Base-by-base conservation (phyloP, 441 rosid genomes). In the Metrosideros polymorpha region DNA sequence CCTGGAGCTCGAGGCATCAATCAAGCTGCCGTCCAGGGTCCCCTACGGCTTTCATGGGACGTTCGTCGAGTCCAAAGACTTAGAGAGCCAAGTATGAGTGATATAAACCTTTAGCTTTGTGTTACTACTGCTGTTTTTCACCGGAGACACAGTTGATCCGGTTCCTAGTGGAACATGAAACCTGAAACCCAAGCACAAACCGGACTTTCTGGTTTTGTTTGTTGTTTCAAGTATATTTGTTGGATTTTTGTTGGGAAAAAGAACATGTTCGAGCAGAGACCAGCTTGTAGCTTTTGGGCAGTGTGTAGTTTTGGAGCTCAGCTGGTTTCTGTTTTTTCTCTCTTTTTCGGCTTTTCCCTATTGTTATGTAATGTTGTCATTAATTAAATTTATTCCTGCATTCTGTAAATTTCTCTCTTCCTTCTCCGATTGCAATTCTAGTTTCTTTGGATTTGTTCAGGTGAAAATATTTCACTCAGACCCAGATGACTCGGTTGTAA, bases 21-120 rank as follows among this genome's bases (percentile, higher is more conserved):
- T 96, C 12, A 43, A 90, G 90, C 91, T 96, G 53, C 98, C 99
- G 15, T 93, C 98, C n/a, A 91, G 99, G 86, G 98, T 96, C 51
- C 99, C 99, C 57, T 96, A 95, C 51, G 99, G 99, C 47, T 96
- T 96, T 84, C 99, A 96, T 50, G 99, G 98, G 59, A 94, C 99
- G 3, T 96, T 96, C 88, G 88, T 96, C 7, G 85, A 88, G 61
- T 89, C 91, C 12, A 91, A 91, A 57, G 96, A 93, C 59, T 59
- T 95, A 89, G 83, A 82, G 88, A 95, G 86, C 42, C 98, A 95
- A 87, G 94, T 88, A 32, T 92, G 87, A 63, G 30, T 30, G 47
- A 19, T 42, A 22, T 6, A 35, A 35, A 71, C 45, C 47, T 71
- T 71, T 12, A 39, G 47, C 39, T 71, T 71, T 22, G 79, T 22